Conservation (phyloP, 768 basidiomycete species). For the Naematelia aurantialba region DNA sequence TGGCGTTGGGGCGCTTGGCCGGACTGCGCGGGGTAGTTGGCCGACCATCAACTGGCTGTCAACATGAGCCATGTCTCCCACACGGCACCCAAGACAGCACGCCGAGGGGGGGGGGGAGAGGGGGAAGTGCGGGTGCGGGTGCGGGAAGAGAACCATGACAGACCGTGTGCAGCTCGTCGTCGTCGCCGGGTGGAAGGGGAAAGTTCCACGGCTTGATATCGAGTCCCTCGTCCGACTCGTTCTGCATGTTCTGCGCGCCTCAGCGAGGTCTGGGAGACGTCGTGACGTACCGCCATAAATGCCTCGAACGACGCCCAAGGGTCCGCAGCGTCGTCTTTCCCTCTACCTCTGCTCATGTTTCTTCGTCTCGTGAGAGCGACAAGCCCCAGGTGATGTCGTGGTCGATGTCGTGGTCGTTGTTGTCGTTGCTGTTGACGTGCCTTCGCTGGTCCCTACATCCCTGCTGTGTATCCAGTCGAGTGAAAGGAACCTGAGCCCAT, state of each 20-base stretch:
- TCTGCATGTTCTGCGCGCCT: not conserved
- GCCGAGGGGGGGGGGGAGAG: too few relatives aligned
- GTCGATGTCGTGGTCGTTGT: too few relatives aligned
- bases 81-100: too few relatives aligned
- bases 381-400: too few relatives aligned
- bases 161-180: not conserved
- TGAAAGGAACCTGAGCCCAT: too few relatives aligned
- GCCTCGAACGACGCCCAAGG: not conserved
- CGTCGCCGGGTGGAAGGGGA: not conserved
- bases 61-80: too few relatives aligned
- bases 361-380: too few relatives aligned
- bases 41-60: not conserved
- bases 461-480: not conserved
- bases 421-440: not conserved
- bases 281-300: not conserved
- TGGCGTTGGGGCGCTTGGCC: not conserved
- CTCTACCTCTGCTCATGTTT: not conserved
- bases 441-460: not conserved
- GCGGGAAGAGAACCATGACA: not conserved
- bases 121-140: not conserved
- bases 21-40: not conserved
- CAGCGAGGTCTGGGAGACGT: too few relatives aligned
- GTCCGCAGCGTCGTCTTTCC: not conserved
- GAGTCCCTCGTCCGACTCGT: not conserved
- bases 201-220: not conserved